Percentiles rank a stretch among this genome's conserved stretches.
phyloP scores from a whole-genome alignment of 148 eudicot species.

The Rhododendron kiyosumense region DNA sequence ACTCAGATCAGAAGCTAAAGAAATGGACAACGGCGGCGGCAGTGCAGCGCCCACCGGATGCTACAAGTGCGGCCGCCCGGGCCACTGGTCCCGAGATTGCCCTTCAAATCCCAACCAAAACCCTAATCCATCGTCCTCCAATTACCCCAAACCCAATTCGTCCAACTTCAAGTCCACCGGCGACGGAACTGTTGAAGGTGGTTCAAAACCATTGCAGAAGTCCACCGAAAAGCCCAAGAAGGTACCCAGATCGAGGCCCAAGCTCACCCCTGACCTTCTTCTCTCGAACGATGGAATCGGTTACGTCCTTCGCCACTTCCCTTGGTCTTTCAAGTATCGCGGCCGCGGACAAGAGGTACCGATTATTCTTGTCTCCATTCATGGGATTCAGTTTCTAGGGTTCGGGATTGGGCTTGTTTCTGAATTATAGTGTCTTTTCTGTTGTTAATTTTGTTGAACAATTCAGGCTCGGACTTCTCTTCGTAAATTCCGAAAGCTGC shows the following conservation, averaged over 20 bases:
- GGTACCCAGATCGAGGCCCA: conserved; percentile 54
- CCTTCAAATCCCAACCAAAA: conserved; percentile 39
- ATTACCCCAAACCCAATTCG: neutral
- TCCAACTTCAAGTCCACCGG: conserved; percentile 14
- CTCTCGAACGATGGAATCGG: conserved; percentile 83
- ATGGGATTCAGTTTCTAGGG: neutral
- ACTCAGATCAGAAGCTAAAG: neutral
- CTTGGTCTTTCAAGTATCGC: conserved; percentile 57
- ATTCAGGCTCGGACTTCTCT: too few species aligned
- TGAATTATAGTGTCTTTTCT: neutral
- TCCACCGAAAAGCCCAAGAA: conserved; percentile 57
- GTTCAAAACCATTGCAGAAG: conserved; percentile 4
- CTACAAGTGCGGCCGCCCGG: conserved; percentile 96
- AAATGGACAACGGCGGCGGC: conserved; percentile 15
- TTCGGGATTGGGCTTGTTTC: neutral
- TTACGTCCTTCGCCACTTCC: conserved; percentile 71
- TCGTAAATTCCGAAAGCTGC: too few species aligned
- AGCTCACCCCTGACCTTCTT: conserved; percentile 72
- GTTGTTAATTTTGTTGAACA: too few species aligned
- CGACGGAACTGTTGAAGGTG: neutral
- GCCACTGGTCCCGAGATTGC: conserved; percentile 99
- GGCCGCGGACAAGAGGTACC: conserved; percentile 92
- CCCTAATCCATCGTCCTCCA: neutral
- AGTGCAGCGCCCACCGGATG: conserved; percentile 86
- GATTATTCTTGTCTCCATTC: neutral